A percentile compares a stretch with the other conserved stretches of the same genome.
These are phyloP conservation scores for Penicillium sp. DNA, from an alignment of 2,329 filamentous ascomycete genomes.

Conservation along the genomic window DNA sequence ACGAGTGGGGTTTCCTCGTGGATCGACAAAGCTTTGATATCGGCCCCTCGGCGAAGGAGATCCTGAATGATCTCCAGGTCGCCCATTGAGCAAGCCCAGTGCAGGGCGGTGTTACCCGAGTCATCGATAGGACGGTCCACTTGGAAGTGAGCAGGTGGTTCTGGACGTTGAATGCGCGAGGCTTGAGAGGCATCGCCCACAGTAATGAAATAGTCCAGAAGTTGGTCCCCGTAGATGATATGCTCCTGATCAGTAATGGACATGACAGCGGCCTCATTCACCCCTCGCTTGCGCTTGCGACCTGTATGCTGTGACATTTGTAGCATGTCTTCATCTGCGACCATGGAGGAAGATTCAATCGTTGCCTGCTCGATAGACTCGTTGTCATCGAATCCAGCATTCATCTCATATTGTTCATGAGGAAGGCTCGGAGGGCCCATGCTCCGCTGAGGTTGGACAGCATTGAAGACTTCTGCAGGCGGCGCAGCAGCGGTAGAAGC, in stretches of 20 bases:
- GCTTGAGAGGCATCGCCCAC: constrained; percentile 74
- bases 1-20: constrained; percentile 88
- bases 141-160: constrained; percentile 83
- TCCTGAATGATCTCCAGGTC: constrained; percentile 90
- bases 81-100: constrained; percentile 98
- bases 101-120: constrained; percentile 87
- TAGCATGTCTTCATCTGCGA: constrained; percentile 79
- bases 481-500: constrained; percentile 12
- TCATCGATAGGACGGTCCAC: constrained; percentile 92
- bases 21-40: constrained; percentile 69
- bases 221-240: constrained; percentile 85
- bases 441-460: constrained; percentile 35
- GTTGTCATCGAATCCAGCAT: constrained; percentile 68
- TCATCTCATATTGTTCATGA: constrained; percentile 70
- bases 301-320: constrained; percentile 67
- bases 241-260: constrained; percentile 77
- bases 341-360: constrained; percentile 79
- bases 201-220: constrained; percentile 94
- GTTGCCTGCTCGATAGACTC: constrained; percentile 84
- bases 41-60: constrained; percentile 78
- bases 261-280: constrained; percentile 62
- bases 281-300: constrained; percentile 77
- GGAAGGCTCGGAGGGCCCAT: constrained; percentile 44
- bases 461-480: constrained; percentile 38
- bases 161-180: constrained; percentile 63